phyloP scores from a whole-genome alignment of 1,284 basidiomycete species.

The Microbotryum intermedium region DNA sequence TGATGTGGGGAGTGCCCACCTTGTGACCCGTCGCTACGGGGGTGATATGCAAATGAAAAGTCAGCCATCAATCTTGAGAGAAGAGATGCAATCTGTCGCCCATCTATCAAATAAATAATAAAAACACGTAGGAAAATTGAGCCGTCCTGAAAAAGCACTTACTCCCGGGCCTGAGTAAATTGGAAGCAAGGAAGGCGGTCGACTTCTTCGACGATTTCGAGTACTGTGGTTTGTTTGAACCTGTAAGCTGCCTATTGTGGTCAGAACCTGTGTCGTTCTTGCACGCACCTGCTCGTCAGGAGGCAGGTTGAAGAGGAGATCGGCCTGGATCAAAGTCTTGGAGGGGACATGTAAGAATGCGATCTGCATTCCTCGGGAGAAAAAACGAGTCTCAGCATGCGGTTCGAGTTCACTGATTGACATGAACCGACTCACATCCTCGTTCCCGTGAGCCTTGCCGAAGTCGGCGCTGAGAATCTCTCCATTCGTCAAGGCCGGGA shows the following conservation, averaged over 20 bases:
- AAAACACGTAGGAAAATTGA: too few relatives aligned
- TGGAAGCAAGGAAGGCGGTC: conserved; percentile 46
- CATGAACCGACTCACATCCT: conserved; percentile 10
- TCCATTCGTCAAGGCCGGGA: conserved; percentile 22
- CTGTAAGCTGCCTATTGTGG: neutral
- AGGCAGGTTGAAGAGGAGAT: conserved; percentile 84
- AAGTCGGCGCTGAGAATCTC: conserved; percentile 28
- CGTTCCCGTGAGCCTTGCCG: conserved; percentile 24
- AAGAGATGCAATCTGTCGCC: too few relatives aligned
- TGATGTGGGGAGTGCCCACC: too few relatives aligned
- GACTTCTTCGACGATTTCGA: conserved; percentile 49
- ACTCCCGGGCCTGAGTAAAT: conserved; percentile 49
- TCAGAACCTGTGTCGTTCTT: neutral
- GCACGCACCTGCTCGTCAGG: conserved; percentile 64
- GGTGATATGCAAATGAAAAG: too few relatives aligned
- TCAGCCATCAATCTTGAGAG: too few relatives aligned
- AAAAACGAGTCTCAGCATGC: neutral
- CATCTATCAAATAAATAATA: too few relatives aligned
- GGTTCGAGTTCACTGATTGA: neutral
- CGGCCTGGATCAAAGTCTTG: conserved; percentile 74
- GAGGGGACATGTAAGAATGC: conserved; percentile 74
- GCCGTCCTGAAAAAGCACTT: too few relatives aligned
- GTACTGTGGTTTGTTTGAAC: conserved; percentile 32
- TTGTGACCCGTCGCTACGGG: too few relatives aligned
- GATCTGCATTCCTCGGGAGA: conserved; percentile 53